These are phyloP conservation scores for Aspergillus spinulosporus DNA, from an alignment of 2,329 filamentous ascomycete species.

Conservation along the genomic window DNA sequence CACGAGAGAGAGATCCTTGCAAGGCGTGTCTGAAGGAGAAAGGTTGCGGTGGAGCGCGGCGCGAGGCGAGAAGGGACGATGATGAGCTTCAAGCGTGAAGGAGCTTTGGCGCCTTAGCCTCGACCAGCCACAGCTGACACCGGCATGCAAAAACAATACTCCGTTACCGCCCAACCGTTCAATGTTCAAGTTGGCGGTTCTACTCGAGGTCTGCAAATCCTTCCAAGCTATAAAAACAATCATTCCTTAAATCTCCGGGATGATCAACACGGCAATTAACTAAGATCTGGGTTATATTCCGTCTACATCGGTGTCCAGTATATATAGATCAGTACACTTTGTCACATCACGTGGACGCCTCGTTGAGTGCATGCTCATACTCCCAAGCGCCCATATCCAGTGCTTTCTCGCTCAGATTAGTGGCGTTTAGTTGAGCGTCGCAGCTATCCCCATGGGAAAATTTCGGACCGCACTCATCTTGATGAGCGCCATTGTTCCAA, in stretches of 20 bases:
- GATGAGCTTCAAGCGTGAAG: constrained; percentile 21
- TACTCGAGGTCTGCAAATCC: neutral
- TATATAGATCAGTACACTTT: no score
- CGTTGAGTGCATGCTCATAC: constrained; percentile 2
- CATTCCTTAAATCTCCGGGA: constrained; percentile 4
- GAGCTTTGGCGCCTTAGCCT: constrained; percentile 12
- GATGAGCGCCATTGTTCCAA: constrained; percentile 66
- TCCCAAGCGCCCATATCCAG: neutral
- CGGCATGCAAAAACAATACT: constrained; percentile 24
- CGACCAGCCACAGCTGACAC: constrained; percentile 12
- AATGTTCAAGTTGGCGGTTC: no score
- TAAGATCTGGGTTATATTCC: neutral
- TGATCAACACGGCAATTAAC: neutral
- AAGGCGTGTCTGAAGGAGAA: constrained; percentile 20
- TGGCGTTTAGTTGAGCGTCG: constrained; percentile 58
- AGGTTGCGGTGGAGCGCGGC: constrained; percentile 20
- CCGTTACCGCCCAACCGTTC: constrained; percentile 17
- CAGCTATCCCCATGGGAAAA: constrained; percentile 58
- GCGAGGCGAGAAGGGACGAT: constrained; percentile 19
- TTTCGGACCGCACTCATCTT: constrained; percentile 63
- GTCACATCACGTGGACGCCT: neutral
- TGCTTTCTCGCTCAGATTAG: constrained; percentile 32
- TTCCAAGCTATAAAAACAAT: no score
- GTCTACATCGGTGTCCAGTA: neutral
- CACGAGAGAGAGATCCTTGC: constrained; percentile 13